Evolutionary conservation across 1,139 yeast genomes (phyloP), one percentile per base, ranked within the genome.

Genomic region (Magnusiomyces paraingens): DNA sequence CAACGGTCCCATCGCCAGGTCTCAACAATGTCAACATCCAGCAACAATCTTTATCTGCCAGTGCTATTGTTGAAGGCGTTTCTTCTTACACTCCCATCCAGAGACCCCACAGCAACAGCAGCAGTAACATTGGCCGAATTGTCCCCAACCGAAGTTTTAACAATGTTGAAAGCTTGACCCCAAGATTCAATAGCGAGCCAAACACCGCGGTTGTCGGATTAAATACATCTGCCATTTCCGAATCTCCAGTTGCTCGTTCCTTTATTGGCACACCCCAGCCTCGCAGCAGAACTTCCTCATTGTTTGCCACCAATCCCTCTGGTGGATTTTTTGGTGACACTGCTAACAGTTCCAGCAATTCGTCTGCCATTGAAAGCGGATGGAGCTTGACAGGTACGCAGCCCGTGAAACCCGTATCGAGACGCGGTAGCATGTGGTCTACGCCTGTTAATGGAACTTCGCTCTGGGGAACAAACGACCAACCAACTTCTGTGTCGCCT

Each of bases 391-490:
- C 36, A 6, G 12, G 14, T 2, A 14, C 6, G 8, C 47, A 44
- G 18, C 52, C 56, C 1, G 41, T 52, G 26, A 35, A 50, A 6
- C 51, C 51, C 18, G 40, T 53, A 12, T 45, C 54, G n/a, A 50
- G 58, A 5, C 43, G 55, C 6, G 53, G 54, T 12, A 55, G 58
- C 36, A 47, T 55, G 55, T 55, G 58, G 58, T 49, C 55, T 20
- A 40, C 49, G 12, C 3, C 49, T 17, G 40, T 11, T 29, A 50
- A 51, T 22, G 43, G 44, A 15, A 42, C n/a, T 43, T 21, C 47
- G 21, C 22, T 22, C 8, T 38, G 48, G 39, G 52, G 49, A 14
- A 17, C 14, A 14, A 41, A 8, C 32, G 35, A 10, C n/a, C 38
- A 22, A 11, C 17, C 44, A 29, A 49, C 35, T 39, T 29, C 51